Percentiles rank a stretch among this genome's conserved stretches.
These are phyloP conservation scores for Labyrinthula sp. DNA, from an alignment of 352 stramenopile species.

Conservation along the genomic window DNA sequence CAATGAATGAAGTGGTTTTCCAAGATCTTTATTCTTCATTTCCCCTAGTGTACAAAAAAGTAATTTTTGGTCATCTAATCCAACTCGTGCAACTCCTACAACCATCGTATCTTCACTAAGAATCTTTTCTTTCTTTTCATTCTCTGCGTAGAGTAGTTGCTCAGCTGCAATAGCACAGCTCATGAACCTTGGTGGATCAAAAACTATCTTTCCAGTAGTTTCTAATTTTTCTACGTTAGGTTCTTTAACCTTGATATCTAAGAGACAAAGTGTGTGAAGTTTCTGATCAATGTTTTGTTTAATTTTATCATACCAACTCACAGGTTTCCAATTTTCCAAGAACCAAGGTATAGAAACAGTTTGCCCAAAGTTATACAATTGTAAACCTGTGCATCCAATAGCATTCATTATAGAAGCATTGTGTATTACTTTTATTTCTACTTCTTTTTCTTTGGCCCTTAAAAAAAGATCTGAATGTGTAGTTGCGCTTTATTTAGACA, in stretches of 20 bases:
- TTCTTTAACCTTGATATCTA: conserved; percentile 98
- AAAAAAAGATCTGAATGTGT: conserved; percentile 95
- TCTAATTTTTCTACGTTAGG: conserved; percentile 89
- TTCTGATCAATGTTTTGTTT: conserved; percentile 74
- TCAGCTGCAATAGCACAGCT: conserved; percentile 75
- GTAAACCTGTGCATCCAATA: conserved; percentile 72
- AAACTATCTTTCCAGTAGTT: conserved; percentile 59
- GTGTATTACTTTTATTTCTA: conserved; percentile 84
- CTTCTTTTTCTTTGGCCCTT: conserved; percentile 65
- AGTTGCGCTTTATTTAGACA: conserved; percentile 67
- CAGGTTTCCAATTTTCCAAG: conserved; percentile 67
- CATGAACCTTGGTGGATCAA: conserved; percentile 90
- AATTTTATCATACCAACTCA: conserved; percentile 94
- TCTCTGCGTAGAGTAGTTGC: conserved; percentile 81
- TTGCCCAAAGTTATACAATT: conserved; percentile 94
- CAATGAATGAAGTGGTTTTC: conserved; percentile 78
- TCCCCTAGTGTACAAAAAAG: conserved; percentile 80
- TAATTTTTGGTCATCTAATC: conserved; percentile 68
- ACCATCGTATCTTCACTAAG: conserved; percentile 45
- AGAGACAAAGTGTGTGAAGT: conserved; percentile 91
- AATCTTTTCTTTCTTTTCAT: conserved; percentile 34
- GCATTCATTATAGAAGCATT: conserved; percentile 96
- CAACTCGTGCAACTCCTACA: conserved; percentile 79
- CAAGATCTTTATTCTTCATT: conserved; percentile 74
- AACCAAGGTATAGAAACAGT: conserved; percentile 96